Conservation (phyloP, 352 stramenopile genomes). For the Phytophthora hybrid region DNA sequence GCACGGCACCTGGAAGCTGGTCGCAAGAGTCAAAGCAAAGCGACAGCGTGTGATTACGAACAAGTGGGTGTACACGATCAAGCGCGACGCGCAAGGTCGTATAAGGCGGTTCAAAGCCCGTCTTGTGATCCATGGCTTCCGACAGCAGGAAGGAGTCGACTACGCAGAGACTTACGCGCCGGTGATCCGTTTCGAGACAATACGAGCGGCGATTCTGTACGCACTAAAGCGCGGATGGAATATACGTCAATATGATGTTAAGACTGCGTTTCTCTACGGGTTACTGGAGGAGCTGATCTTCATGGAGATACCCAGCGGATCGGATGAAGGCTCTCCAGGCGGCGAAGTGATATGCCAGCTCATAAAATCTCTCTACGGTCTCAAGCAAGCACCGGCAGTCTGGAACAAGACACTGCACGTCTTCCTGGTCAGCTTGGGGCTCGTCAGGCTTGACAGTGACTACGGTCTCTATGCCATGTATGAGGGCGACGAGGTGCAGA, state of each 20-base stretch:
- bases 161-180: too few species aligned
- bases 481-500: not conserved
- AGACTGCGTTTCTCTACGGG: conserved; percentile 2
- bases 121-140: too few species aligned
- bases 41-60: too few species aligned
- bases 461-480: not conserved
- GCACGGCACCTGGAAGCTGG: too few species aligned
- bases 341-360: not conserved
- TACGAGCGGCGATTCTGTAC: not conserved
- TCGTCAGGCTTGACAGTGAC: not conserved
- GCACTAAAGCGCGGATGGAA: not conserved
- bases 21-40: too few species aligned
- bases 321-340: not conserved
- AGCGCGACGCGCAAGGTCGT: too few species aligned
- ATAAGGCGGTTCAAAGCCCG: too few species aligned
- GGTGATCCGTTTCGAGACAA: too few species aligned
- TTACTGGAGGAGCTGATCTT: conserved; percentile 13
- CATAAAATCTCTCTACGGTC: conserved; percentile 17
- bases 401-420: not conserved
- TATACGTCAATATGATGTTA: not conserved
- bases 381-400: conserved; percentile 20
- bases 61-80: too few species aligned
- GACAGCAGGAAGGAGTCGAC: too few species aligned
- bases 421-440: too few species aligned
- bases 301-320: conserved; percentile 4